A percentile compares a stretch with the other conserved stretches of the same genome.
These are phyloP conservation scores for Elaeis oleifera DNA, from an alignment of 202 grass and related monocot species.

Conservation along the genomic window DNA sequence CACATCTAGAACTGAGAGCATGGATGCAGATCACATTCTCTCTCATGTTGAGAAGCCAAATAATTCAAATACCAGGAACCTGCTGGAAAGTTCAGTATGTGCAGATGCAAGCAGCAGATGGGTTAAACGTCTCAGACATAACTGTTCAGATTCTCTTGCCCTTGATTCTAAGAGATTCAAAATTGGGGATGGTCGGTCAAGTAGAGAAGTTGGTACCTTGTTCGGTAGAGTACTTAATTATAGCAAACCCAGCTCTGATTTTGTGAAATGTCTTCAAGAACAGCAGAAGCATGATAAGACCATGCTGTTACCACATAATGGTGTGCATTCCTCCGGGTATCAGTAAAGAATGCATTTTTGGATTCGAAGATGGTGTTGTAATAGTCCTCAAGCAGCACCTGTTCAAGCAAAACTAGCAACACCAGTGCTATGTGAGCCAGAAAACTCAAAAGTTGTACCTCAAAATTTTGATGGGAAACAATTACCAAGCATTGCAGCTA, in stretches of 20 bases:
- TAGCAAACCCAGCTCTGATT: background rate
- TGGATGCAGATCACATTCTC: background rate
- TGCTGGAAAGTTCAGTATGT: slow-evolving; percentile 11
- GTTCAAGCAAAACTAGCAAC: background rate
- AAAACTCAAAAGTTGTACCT: slow-evolving; percentile 3
- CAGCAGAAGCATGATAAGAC: background rate
- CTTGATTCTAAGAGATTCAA: slow-evolving; percentile 12
- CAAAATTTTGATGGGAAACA: slow-evolving; percentile 16
- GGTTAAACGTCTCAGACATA: slow-evolving; percentile 31
- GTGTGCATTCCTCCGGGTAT: background rate
- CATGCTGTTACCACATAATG: background rate
- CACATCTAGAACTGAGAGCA: background rate
- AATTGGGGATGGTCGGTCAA: background rate
- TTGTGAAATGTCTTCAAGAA: background rate
- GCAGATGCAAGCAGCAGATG: slow-evolving; percentile 13
- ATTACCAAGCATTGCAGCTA: slow-evolving; percentile 55
- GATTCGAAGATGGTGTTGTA: slow-evolving; percentile 34
- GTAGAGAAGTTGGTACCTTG: slow-evolving; percentile 3
- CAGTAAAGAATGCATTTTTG: slow-evolving; percentile 21
- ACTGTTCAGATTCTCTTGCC: slow-evolving; percentile 1
- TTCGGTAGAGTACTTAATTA: slow-evolving; percentile 1
- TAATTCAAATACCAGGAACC: slow-evolving; percentile 3
- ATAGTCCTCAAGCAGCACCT: background rate
- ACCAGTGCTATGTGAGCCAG: background rate
- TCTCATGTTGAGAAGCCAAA: slow-evolving; percentile 3